phyloP scores from a whole-genome alignment of 2,329 filamentous ascomycete genomes.

The Madurella mycetomatis region DNA sequence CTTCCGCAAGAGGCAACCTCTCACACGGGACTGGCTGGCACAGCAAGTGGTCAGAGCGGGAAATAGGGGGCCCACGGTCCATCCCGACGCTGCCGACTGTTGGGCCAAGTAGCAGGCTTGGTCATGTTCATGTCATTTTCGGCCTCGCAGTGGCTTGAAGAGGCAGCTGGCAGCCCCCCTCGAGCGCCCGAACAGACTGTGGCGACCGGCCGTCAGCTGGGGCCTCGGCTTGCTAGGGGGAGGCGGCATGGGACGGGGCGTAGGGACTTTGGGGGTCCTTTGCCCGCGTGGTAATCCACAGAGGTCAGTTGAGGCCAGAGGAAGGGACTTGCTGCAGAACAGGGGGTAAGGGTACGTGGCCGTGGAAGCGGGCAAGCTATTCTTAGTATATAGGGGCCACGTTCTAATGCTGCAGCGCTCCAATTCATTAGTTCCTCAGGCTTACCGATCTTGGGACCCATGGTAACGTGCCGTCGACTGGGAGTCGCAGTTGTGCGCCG shows the following conservation, averaged over 20 bases:
- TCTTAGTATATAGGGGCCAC: conserved; percentile 32
- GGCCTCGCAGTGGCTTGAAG: conserved; percentile 11
- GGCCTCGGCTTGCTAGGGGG: conserved; percentile 14
- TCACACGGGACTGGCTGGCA: conserved; percentile 26
- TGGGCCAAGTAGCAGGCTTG: conserved; percentile 21
- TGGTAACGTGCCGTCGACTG: conserved; percentile 30
- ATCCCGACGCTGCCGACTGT: conserved; percentile 18
- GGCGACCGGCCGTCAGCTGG: conserved; percentile 20
- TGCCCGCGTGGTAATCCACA: conserved; percentile 18
- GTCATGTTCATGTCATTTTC: conserved; percentile 29
- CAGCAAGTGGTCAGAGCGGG: conserved; percentile 27
- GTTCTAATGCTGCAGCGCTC: conserved; percentile 30
- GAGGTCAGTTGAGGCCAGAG: conserved; percentile 23
- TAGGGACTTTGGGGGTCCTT: conserved; percentile 20
- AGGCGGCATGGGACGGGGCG: conserved; percentile 8
- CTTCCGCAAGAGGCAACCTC: conserved; percentile 29
- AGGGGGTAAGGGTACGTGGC: conserved; percentile 24
- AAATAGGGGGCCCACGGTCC: conserved; percentile 16
- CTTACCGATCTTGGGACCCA: conserved; percentile 31
- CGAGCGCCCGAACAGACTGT: conserved; percentile 6
- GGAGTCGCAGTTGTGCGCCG: conserved; percentile 29
- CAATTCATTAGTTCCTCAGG: conserved; percentile 29
- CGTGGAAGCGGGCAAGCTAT: conserved; percentile 25
- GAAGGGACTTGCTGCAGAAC: conserved; percentile 18
- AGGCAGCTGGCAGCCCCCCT: conserved; percentile 19